Evolutionary conservation across 768 basidiomycete genomes (phyloP), one percentile per base, ranked within the genome.

Genomic region (Sistotremastrum niveocremeum): DNA sequence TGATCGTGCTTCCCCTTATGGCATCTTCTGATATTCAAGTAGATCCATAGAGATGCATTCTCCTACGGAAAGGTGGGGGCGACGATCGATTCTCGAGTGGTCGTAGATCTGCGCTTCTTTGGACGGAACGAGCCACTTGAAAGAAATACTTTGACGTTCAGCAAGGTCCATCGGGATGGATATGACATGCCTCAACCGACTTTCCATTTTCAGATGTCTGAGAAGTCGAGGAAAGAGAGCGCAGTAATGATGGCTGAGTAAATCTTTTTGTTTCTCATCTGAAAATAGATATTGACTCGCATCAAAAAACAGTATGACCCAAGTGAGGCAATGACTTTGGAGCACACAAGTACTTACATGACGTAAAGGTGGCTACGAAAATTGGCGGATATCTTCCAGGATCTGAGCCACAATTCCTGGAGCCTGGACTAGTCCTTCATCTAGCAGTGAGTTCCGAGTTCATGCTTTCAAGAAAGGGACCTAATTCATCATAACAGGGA

Each of bases 141-240:
- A 39, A 28, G 41, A 32, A 57, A 58, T 45, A 44, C 49, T 44
- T 28, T 56, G 31, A 39, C 46, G 20, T 57, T 56, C 48, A 49
- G 53, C 39, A 34, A 46, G 37, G 45, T 43, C 32, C 30, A 54
- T 44, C 49, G 44, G 31, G 63, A 64, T 42, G 49, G 46, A 7
- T 64, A 58, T 47, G 60, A 54, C n/a, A 62, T 64, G 61, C 63
- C 63, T n/a, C 63, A 64, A 51, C 55, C 62, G 31, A 64, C 63
- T 31, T 61, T 60, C 38, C 43, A 54, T 11, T 60, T 51, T 45
- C 7, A 34, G n/a, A 45, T 47, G 32, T 44, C 50, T 33, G 31
- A 33, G 5, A 43, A 57, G 30, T 36, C 45, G 44, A 49, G 47
- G 38, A n/a, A 44, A 31, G 46, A 46, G 34, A 44, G 57, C 28